Conservation (phyloP, 1,284 basidiomycete genomes). For the Rhizoctonia solani region DNA sequence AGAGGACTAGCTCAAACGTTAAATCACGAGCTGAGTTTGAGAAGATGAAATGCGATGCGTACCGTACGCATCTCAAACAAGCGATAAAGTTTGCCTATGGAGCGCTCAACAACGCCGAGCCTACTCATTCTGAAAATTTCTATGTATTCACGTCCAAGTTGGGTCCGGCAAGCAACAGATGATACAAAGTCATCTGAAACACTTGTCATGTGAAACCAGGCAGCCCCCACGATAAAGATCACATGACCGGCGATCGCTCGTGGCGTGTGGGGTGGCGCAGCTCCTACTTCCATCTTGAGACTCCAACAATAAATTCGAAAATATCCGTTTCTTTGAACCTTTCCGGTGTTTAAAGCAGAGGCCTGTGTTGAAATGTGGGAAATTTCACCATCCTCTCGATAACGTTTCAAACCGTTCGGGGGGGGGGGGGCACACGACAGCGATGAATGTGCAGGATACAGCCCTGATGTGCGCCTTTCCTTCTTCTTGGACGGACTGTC, state of each 20-base stretch:
- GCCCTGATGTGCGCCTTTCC: constrained; percentile 26
- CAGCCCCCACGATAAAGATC: background rate
- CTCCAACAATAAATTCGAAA: background rate
- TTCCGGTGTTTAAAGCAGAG: too few relatives aligned
- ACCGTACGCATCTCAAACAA: background rate
- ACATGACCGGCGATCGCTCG: constrained; percentile 27
- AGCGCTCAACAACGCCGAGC: background rate
- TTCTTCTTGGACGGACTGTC: background rate
- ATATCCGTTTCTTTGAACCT: background rate
- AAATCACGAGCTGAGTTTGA: constrained; percentile 2
- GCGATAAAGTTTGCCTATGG: background rate
- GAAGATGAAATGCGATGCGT: background rate
- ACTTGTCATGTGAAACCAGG: background rate
- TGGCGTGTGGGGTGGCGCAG: constrained; percentile 26
- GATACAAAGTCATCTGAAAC: constrained; percentile 7
- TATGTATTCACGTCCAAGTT: background rate
- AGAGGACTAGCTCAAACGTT: background rate
- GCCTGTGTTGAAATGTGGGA: too few relatives aligned
- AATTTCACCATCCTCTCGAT: too few relatives aligned
- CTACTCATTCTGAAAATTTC: background rate
- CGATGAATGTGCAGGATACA: constrained; percentile 24
- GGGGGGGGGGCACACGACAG: background rate
- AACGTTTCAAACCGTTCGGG: constrained; percentile 21
- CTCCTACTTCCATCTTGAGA: background rate
- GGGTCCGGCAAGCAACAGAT: background rate